Evolutionary conservation across 148 eudicot genomes (phyloP), one percentile per base, ranked within the genome.

Genomic region (Polygonum maritimum): DNA sequence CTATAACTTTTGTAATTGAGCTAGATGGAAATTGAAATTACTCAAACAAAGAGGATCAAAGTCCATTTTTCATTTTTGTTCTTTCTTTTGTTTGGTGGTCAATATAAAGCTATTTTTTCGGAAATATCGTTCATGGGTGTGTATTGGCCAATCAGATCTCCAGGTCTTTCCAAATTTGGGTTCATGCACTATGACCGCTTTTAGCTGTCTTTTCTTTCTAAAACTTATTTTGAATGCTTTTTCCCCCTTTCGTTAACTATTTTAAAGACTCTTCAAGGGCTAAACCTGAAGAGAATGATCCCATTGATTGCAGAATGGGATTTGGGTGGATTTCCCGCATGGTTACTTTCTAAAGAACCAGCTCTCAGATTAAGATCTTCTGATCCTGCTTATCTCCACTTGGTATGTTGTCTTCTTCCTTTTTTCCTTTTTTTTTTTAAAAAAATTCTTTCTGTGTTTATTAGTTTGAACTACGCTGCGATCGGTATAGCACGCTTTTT

Each of bases 241-340:
- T 15, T 5, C 16, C 6, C 9, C 44, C 58, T 13, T 65, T 14
- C 40, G 1, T 65, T 35, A 13, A 33, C 21, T 6, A 7, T 57
- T 9, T 12, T 35, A 36, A 58, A 16, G 41, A 36, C 13, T 35
- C 21, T 65, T 14, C 6, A 36, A 65, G 15, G 41, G 41, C 40
- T 14, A 8, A 33, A 36, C 8, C 71, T 65, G 33, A 67, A 14
- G 38, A 57, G 16, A 35, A 16, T 67, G 44, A 31, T 22, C 44
- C 44, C 21, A 4, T 18, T 1, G 11, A 7, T 76, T 85, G 83
- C 90, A 94, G 98, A 94, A 86, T 94, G 98, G 98, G 98, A 94
- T 89, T 80, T 94, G 54, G 98, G 98, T 62, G 98, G 98, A 76
- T 92, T 92, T 80, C 98, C 98, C 78, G 86, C 98, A 52, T 94